These are phyloP conservation scores for Globisporangium paroecandrum DNA, from an alignment of 352 stramenopile genomes.

Conservation along the genomic window DNA sequence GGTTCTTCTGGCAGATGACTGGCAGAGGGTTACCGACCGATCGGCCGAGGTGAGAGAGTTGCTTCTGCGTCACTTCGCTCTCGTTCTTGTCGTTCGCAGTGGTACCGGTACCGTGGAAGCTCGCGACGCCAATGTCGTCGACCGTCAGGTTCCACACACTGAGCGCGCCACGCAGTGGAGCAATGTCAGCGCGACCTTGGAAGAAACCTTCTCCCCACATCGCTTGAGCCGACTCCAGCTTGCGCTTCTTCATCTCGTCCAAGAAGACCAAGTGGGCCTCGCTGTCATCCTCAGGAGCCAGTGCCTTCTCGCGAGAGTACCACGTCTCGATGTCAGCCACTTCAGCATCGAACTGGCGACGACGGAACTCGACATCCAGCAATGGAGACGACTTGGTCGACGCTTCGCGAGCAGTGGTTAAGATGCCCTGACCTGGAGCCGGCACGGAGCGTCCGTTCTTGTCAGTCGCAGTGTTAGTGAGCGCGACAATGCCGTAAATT, in stretches of 20 bases:
- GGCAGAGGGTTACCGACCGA: conserved; percentile 71
- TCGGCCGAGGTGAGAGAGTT: conserved; percentile 74
- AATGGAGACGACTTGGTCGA: conserved; percentile 37
- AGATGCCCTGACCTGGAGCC: conserved; percentile 80
- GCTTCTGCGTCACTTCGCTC: conserved; percentile 84
- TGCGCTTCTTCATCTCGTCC: conserved; percentile 62
- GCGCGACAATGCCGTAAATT: conserved; percentile 82
- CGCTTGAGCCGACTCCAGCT: conserved; percentile 60
- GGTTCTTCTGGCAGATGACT: conserved; percentile 79
- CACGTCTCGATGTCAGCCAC: conserved; percentile 68
- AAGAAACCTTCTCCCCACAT: conserved; percentile 76
- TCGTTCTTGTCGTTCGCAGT: conserved; percentile 88
- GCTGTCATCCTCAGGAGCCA: conserved; percentile 28
- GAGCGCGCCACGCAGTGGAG: conserved; percentile 71
- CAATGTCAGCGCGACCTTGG: conserved; percentile 51
- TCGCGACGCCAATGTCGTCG: conserved; percentile 79
- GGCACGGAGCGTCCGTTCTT: conserved; percentile 85
- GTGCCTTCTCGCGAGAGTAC: conserved; percentile 54
- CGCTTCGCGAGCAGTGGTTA: conserved; percentile 77
- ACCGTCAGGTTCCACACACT: conserved; percentile 75
- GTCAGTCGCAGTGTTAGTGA: conserved; percentile 85
- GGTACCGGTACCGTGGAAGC: conserved; percentile 84
- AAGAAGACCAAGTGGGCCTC: conserved; percentile 45
- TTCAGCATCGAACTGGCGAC: conserved; percentile 71
- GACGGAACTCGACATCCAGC: conserved; percentile 70